A percentile compares a stretch with the other conserved stretches of the same genome.
Evolutionary conservation across 441 rosid genomes (phyloP).

Genomic region (Mallotus repandus): DNA sequence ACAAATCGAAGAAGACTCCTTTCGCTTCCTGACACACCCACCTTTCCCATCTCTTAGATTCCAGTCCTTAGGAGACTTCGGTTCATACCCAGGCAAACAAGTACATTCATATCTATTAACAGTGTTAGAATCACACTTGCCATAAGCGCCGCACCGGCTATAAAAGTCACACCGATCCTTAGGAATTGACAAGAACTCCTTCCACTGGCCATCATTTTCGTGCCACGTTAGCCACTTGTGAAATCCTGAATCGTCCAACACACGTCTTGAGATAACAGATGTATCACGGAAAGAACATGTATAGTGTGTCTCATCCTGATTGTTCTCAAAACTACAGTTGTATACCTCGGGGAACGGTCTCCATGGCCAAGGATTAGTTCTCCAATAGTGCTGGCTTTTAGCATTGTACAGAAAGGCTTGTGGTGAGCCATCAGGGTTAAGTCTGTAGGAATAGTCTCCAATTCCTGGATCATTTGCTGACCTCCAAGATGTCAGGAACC

Average conservation of each 20-base stretch:
- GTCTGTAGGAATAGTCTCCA: not conserved
- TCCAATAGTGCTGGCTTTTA: not conserved
- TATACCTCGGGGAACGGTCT: not conserved
- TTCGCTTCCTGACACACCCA: constrained; percentile 18
- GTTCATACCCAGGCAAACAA: constrained; percentile 24
- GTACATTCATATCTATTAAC: constrained; percentile 7
- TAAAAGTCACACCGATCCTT: constrained; percentile 14
- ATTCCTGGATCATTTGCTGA: constrained; percentile 14
- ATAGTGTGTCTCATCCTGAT: constrained; percentile 19
- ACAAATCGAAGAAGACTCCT: constrained; percentile 10
- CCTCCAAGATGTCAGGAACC: constrained; percentile 27
- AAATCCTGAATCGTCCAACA: constrained; percentile 11
- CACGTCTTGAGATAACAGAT: constrained; percentile 14
- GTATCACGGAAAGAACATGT: not conserved
- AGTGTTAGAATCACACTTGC: constrained; percentile 1
- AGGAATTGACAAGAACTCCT: not conserved
- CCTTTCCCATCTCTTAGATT: constrained; percentile 16
- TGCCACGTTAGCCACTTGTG: constrained; percentile 19
- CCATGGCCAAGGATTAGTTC: constrained; percentile 19
- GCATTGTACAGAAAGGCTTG: constrained; percentile 11
- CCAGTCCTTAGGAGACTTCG: not conserved
- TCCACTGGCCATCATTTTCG: not conserved
- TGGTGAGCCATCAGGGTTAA: constrained; percentile 18
- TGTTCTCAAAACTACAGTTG: constrained; percentile 6
- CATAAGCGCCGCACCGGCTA: constrained; percentile 28